Evolutionary conservation across 2,329 filamentous ascomycete species (phyloP), one percentile per base, ranked within the genome.

Genomic region (Exophiala oligosperma): DNA sequence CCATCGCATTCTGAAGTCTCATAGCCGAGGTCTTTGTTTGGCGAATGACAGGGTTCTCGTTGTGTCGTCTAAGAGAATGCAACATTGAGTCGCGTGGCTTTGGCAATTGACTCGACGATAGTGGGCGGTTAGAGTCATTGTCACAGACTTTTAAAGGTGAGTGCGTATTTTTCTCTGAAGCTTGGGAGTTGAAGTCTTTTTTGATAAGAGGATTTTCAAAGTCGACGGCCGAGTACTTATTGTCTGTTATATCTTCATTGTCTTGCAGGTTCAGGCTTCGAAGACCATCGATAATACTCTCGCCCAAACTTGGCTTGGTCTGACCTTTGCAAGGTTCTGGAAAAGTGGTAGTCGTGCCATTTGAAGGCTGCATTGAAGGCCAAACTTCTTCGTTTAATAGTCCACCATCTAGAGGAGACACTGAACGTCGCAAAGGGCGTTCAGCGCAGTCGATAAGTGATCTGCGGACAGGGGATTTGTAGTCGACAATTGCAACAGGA

Each of bases 361-460:
- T 63, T 21, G 44, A 47, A 17, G 65, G 63, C 37, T 60, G 56
- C 3, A 71, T 62, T 2, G 65, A 56, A 24, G 68, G 69, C 69
- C 69, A 71, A n/a, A 70, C 64, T 65, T 71, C 66, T 32, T 65
- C 56, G 32, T 53, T 2, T 12, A 37, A 37, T 47, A 3, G 49
- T 49, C 49, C 49, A 52, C 29, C 52, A 48, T 35, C 60, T 44
- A 46, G 44, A 37, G 63, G 59, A 9, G 63, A 62, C 17, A 65
- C 40, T 37, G 68, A 66, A 14, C 61, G 66, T 28, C 63, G 64
- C 7, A 70, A 56, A 5, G 68, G 69, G 26, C 62, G 67, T 41
- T 70, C 68, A 48, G 54, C 61, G 23, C 67, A 69, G 56, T 71
- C 69, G 41, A 70, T 68, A 9, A 71, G 66, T 21, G 66, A 67